Evolutionary conservation across 345 rosid genomes (phyloP).

Genomic region (Populus simonii): DNA sequence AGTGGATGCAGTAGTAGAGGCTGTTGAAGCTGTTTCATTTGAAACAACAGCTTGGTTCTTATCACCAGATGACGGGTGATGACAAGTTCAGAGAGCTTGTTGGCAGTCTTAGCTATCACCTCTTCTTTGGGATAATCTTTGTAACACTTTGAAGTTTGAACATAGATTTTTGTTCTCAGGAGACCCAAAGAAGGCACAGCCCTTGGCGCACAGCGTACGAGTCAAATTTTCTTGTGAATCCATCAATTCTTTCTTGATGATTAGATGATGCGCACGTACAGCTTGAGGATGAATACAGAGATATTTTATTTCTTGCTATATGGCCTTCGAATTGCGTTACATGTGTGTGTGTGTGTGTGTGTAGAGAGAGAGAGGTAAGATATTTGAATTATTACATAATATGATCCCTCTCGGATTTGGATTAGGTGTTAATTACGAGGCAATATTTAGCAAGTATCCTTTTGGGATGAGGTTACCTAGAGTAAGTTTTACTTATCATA

Average conservation of each 20-base stretch:
- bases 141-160: constrained; percentile 39
- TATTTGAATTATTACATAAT: too few species aligned
- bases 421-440: too few species aligned
- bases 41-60: neutral
- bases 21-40: neutral
- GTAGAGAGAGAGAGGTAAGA: too few species aligned
- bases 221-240: neutral
- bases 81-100: neutral
- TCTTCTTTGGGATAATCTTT: constrained; percentile 11
- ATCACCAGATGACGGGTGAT: neutral
- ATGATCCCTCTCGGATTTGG: too few species aligned
- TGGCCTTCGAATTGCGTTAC: neutral
- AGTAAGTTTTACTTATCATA: too few species aligned
- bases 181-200: too few species aligned
- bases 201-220: too few species aligned
- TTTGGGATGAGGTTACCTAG: too few species aligned
- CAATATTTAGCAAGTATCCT: too few species aligned
- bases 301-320: neutral
- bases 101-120: too few species aligned
- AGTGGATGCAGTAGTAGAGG: neutral
- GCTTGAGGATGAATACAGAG: neutral
- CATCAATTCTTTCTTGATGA: neutral
- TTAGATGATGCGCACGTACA: neutral
- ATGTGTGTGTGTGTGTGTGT: neutral
- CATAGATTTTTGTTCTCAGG: constrained; percentile 14